Evolutionary conservation across 176 grass and related monocot species (phyloP), one percentile per base, ranked within the genome.

Genomic region (Urochloa ruziziensis): DNA sequence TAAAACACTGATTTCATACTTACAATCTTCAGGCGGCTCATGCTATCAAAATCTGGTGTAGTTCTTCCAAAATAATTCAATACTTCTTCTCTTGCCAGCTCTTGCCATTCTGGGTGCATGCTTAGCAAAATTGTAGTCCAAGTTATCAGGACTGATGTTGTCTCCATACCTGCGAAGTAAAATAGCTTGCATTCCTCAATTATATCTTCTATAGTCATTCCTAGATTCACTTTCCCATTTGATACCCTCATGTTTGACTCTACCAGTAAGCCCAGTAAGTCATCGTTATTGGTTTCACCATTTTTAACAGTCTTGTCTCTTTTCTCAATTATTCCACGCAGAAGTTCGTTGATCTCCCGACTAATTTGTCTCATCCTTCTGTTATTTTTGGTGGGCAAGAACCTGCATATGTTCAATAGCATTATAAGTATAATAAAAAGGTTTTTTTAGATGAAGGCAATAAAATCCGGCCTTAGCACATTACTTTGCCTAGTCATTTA

Each of bases 111-210:
- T 3, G 88, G 92, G 87, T 97, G 82, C 92, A 94, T 97, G 77
- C 92, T 92, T 47, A 97, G 48, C 16, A 77, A 46, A 34, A 94
- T 32, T 44, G 92, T 73, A 11, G 94, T 92, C 94, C 94, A 97
- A 36, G 92, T 97, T 24, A 97, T 90, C 73, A 97, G 66, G n/a
- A 92, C 85, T 16, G 92, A 82, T 51, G 94, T 94, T 34, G 92
- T 94, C 86, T 97, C 92, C 67, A 92, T 87, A 52, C 92, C 92
- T 1, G 88, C 95, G 61, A 97, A 94, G 77, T 97, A 97, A 75
- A 97, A 97, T 24, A 97, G 59, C 74, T 93, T 93, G 86, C 95
- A 97, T 83, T 97, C 92, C 51, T 88, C 88, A 15, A 97, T 94
- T 25, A 97, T 51, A 3, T 97, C 92, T 4, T 89, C 70, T 21